Conservation (phyloP, 2,329 filamentous ascomycete genomes). For the Arachnomyces sp. region DNA sequence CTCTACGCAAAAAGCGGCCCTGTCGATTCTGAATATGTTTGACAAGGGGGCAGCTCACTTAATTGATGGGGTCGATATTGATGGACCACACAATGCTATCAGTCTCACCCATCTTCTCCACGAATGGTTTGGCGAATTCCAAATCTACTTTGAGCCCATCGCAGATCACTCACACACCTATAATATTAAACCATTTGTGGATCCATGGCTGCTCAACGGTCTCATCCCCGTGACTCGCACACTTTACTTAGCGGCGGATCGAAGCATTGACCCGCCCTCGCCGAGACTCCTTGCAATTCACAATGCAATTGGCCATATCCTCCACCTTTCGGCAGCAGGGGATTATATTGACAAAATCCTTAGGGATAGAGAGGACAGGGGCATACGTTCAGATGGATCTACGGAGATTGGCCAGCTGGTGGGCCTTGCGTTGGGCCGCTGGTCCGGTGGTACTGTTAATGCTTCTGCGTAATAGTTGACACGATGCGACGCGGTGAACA, state of each 20-base stretch:
- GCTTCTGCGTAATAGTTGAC: no score
- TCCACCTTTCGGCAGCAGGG: constrained; percentile 25
- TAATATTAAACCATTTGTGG: constrained; percentile 18
- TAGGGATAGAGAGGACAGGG: constrained; percentile 10
- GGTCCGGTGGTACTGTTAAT: neutral
- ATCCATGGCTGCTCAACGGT: constrained; percentile 2
- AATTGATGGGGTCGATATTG: constrained; percentile 32
- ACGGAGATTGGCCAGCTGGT: constrained; percentile 5
- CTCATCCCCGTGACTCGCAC: constrained; percentile 11
- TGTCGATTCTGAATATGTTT: constrained; percentile 36
- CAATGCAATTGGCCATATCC: constrained; percentile 21
- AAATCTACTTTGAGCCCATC: neutral
- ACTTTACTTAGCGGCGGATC: constrained; percentile 14
- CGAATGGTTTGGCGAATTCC: no score
- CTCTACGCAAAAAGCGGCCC: constrained; percentile 22
- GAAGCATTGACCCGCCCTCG: constrained; percentile 24
- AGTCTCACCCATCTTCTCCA: constrained; percentile 1
- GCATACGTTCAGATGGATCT: constrained; percentile 2
- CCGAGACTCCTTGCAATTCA: constrained; percentile 18
- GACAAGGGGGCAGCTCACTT: constrained; percentile 28
- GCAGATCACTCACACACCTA: constrained; percentile 16
- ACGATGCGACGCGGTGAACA: no score
- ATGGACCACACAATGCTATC: constrained; percentile 31
- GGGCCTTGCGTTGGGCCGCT: neutral
- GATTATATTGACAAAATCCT: constrained; percentile 26